phyloP scores from a whole-genome alignment of 148 eudicot species.

The Silene latifolia region DNA sequence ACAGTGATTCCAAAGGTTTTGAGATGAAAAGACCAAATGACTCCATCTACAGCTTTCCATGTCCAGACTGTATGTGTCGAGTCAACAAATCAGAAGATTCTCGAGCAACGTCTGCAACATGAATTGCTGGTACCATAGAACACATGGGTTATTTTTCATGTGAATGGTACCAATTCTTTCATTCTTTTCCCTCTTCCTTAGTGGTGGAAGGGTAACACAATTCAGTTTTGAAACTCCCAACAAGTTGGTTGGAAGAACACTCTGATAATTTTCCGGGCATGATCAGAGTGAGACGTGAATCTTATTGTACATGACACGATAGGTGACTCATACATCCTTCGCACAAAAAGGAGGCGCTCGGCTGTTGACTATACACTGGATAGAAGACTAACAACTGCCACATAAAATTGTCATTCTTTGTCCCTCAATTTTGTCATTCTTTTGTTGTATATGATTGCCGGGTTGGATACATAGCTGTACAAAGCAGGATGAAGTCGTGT shows the following conservation, averaged over 20 bases:
- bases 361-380: conserved; percentile 22
- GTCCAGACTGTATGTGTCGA: conserved; percentile 97
- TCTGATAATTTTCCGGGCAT: conserved; percentile 36
- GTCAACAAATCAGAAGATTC: conserved; percentile 59
- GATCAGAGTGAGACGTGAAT: conserved; percentile 27
- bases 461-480: not conserved
- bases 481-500: conserved; percentile 21
- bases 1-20: conserved; percentile 84
- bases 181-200: conserved; percentile 43
- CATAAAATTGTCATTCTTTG: conserved; percentile 11
- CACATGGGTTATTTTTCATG: not conserved
- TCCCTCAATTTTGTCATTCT: conserved; percentile 24
- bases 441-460: conserved; percentile 22
- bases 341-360: conserved; percentile 21
- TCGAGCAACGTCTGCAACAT: conserved; percentile 48
- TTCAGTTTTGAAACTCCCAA: conserved; percentile 34
- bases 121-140: conserved; percentile 15
- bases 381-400: conserved; percentile 48
- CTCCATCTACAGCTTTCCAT: conserved; percentile 85
- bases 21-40: conserved; percentile 82
- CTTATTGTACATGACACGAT: conserved; percentile 33
- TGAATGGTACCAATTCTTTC: conserved; percentile 39
- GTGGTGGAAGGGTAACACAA: conserved; percentile 29
- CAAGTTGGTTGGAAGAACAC: conserved; percentile 26
- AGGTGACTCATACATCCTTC: conserved; percentile 2